Percentiles rank a stretch among this genome's conserved stretches.
phyloP scores from a whole-genome alignment of 192 early-diverging fungal genomes.

The Entomortierella chlamydospora region DNA sequence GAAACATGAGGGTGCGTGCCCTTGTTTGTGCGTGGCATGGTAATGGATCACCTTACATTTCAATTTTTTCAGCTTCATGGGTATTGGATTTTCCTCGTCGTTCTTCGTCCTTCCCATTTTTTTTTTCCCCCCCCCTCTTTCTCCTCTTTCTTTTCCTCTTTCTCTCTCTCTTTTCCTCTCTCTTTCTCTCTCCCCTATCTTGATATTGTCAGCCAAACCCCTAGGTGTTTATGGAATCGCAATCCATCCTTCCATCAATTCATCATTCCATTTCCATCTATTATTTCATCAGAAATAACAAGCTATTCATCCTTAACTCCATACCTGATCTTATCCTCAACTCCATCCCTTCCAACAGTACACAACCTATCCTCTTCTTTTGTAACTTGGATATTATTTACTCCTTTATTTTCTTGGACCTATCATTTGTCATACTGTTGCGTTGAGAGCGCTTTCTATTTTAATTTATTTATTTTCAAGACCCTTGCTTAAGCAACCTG shows the following conservation, averaged over 20 bases:
- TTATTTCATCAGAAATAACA: not conserved
- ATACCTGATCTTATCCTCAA: no score
- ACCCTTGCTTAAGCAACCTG: not conserved
- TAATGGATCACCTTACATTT: not conserved
- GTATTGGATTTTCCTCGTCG: not conserved
- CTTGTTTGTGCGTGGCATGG: not conserved
- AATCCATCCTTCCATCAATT: conserved; percentile 2
- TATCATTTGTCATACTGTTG: not conserved
- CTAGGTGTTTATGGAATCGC: no score
- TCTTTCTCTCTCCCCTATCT: not conserved
- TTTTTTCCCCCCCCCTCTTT: not conserved
- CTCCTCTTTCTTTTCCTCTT: not conserved
- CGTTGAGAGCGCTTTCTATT: not conserved
- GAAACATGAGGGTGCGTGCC: conserved; percentile 1
- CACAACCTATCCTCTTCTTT: not conserved
- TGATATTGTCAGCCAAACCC: no score
- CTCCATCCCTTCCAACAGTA: no score
- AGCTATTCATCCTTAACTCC: no score
- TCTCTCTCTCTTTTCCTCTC: no score
- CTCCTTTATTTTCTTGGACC: not conserved
- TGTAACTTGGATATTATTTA: not conserved
- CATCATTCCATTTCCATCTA: no score
- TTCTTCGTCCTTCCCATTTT: not conserved
- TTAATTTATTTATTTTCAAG: conserved; percentile 3
- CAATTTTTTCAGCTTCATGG: not conserved